Evolutionary conservation across 805 yeast species (phyloP).

Genomic region (Vanderwaltozyma tropicalis): DNA sequence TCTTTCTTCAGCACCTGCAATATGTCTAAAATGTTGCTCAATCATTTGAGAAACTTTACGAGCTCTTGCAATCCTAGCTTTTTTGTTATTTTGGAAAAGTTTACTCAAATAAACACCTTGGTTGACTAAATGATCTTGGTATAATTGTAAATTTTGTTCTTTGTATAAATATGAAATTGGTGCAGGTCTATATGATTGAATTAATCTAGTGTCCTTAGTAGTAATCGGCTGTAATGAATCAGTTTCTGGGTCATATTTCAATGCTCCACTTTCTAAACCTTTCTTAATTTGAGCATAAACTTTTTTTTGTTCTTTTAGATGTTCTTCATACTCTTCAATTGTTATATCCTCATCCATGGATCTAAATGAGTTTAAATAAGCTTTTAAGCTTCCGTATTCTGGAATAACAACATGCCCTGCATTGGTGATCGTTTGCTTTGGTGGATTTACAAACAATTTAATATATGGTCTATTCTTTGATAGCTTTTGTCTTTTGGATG

Average conservation of each 20-base stretch:
- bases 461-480: conserved; percentile 21
- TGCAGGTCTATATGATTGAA: conserved; percentile 36
- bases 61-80: conserved; percentile 53
- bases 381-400: conserved; percentile 31
- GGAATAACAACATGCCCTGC: conserved; percentile 49
- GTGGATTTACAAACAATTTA: conserved; percentile 29
- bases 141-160: conserved; percentile 36
- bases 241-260: conserved; percentile 35
- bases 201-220: conserved; percentile 31
- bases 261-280: conserved; percentile 36
- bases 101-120: conserved; percentile 69
- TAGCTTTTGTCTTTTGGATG: conserved; percentile 6
- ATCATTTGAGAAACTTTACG: conserved; percentile 70
- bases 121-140: conserved; percentile 60
- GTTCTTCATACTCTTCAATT: conserved; percentile 48
- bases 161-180: conserved; percentile 32
- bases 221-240: conserved; percentile 34
- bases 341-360: conserved; percentile 53
- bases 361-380: conserved; percentile 44
- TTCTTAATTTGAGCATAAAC: conserved; percentile 35
- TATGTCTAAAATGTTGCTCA: conserved; percentile 76
- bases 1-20: conserved; percentile 82
- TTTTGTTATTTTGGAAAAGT: conserved; percentile 55
- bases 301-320: conserved; percentile 42
- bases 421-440: conserved; percentile 44